phyloP scores from a whole-genome alignment of 2,329 filamentous ascomycete genomes.

The Trichophyton mentagrophytes region DNA sequence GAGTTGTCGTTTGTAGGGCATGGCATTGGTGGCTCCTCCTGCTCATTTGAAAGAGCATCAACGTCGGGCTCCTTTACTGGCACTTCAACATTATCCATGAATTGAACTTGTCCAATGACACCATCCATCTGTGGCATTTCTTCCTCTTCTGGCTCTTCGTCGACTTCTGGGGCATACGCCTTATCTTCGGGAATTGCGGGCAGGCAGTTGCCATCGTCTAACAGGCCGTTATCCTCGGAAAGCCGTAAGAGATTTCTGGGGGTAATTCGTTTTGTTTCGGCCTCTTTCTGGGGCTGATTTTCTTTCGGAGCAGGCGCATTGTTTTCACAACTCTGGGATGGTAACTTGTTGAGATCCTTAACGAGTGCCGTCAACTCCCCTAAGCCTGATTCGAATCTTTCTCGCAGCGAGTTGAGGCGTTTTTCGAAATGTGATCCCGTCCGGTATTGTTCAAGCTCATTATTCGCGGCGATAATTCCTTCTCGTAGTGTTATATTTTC shows the following conservation, averaged over 20 bases:
- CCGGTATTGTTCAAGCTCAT: conserved; percentile 39
- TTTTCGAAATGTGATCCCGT: conserved; percentile 33
- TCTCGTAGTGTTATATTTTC: conserved; percentile 50
- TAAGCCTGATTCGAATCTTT: conserved; percentile 44
- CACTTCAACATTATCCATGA: neutral
- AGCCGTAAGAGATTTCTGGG: neutral
- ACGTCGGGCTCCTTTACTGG: neutral
- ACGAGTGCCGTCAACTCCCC: conserved; percentile 43
- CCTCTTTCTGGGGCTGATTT: neutral
- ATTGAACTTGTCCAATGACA: neutral
- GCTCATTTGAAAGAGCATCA: neutral
- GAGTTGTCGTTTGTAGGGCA: neutral
- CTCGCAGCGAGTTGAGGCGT: conserved; percentile 41
- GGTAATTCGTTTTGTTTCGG: neutral
- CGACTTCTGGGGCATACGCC: conserved; percentile 39
- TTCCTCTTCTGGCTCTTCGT: neutral
- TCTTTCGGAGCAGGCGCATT: neutral
- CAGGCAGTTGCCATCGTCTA: conserved; percentile 30
- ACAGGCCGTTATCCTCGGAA: neutral
- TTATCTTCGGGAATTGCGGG: conserved; percentile 48
- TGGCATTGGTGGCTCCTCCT: neutral
- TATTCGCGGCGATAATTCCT: conserved; percentile 45
- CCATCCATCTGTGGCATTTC: neutral
- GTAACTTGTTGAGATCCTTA: conserved; percentile 39
- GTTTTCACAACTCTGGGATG: conserved; percentile 15